phyloP scores from a whole-genome alignment of 2,329 filamentous ascomycete species.

The Hortaea sp. region DNA sequence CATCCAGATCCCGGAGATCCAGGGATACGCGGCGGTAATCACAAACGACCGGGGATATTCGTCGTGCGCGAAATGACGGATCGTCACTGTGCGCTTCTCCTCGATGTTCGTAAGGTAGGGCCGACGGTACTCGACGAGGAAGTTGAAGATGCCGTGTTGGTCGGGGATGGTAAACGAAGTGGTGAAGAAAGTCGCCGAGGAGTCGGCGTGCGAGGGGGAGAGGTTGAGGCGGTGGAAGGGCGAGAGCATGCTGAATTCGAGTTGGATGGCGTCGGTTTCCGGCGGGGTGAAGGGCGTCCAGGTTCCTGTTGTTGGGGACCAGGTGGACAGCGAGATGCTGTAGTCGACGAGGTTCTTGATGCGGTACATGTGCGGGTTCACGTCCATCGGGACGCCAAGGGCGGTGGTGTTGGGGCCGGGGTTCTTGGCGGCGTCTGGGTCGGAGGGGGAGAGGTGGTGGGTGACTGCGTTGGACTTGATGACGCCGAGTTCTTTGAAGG shows the following conservation, averaged over 20 bases:
- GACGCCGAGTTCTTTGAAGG: constrained; percentile 89
- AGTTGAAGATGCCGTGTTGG: constrained; percentile 99
- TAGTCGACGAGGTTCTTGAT: constrained; percentile 93
- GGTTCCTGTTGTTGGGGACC: constrained; percentile 50
- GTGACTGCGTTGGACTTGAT: constrained; percentile 73
- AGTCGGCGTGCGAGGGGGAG: constrained; percentile 44
- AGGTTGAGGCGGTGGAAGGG: constrained; percentile 88
- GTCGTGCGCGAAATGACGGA: constrained; percentile 93
- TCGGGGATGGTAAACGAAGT: constrained; percentile 76
- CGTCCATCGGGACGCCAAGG: constrained; percentile 28
- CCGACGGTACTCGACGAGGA: constrained; percentile 93
- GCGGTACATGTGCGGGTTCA: constrained; percentile 82
- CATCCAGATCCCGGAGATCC: constrained; percentile 78
- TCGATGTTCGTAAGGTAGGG: constrained; percentile 83
- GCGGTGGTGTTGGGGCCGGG: constrained; percentile 36
- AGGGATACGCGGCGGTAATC: constrained; percentile 88
- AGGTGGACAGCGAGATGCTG: constrained; percentile 82
- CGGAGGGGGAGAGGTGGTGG: constrained; percentile 48
- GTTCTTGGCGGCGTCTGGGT: constrained; percentile 13
- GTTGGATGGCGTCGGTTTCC: constrained; percentile 64
- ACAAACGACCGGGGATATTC: constrained; percentile 87
- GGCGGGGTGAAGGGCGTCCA: constrained; percentile 66
- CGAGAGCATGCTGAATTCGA: constrained; percentile 98
- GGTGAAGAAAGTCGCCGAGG: constrained; percentile 64
- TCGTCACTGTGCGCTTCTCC: constrained; percentile 89